phyloP scores from a whole-genome alignment of 352 stramenopile species.

The Pythium grandisporangium region DNA sequence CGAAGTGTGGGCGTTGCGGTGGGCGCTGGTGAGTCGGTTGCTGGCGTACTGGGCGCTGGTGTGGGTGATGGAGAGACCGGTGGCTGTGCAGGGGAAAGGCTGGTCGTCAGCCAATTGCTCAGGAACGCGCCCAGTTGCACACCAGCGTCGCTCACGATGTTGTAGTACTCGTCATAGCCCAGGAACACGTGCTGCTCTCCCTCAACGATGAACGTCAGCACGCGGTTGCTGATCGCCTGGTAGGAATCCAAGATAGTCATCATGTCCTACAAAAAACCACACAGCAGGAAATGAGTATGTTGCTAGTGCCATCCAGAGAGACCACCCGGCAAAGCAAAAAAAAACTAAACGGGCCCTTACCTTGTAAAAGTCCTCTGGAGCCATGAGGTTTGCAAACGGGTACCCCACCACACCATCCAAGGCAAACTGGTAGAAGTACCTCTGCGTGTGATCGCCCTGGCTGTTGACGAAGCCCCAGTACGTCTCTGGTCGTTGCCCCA shows the following conservation, averaged over 20 bases:
- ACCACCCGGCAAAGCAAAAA: too few species aligned
- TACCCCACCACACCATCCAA: conserved; percentile 33
- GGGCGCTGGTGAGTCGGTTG: background rate
- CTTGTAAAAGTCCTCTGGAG: conserved; percentile 34
- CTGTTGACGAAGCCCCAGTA: conserved; percentile 55
- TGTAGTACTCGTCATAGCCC: background rate
- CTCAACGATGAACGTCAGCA: background rate
- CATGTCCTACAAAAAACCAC: background rate
- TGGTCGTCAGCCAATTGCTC: conserved; percentile 1
- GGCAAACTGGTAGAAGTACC: conserved; percentile 51
- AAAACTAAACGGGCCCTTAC: background rate
- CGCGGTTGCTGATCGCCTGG: background rate
- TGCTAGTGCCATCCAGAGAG: too few species aligned
- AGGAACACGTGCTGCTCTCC: background rate
- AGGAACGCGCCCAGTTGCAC: conserved; percentile 3
- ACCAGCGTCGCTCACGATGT: background rate
- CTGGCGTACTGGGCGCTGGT: background rate
- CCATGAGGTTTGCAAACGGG: conserved; percentile 46
- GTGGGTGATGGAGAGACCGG: too few species aligned
- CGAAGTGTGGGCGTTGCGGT: background rate
- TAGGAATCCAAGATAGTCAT: background rate
- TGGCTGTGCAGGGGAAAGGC: too few species aligned
- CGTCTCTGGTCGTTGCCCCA: conserved; percentile 24
- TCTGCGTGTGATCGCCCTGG: conserved; percentile 39
- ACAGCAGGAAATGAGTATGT: background rate